These are phyloP conservation scores for Cicer pinnatifidum DNA, from an alignment of 306 rosid genomes.

Conservation along the genomic window DNA sequence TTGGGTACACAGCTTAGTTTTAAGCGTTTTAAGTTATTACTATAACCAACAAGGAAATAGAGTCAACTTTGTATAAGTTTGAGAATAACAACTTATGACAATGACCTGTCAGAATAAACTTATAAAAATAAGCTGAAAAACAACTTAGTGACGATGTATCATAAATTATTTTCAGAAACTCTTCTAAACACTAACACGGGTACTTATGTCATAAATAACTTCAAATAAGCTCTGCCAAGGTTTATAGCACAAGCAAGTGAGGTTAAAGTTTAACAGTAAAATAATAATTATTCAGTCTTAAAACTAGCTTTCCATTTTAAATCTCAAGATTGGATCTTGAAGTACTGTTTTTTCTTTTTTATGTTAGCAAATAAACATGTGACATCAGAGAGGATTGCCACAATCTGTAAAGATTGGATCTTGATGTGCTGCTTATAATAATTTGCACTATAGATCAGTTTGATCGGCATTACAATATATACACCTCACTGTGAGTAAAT, in stretches of 20 bases:
- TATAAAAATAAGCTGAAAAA: conserved; percentile 3
- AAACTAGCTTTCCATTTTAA: conserved; percentile 13
- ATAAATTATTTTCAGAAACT: too few species aligned
- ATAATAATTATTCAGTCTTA: background rate
- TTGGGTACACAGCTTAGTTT: background rate
- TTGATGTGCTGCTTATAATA: conserved; percentile 23
- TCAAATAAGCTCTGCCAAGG: background rate
- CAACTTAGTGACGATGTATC: background rate
- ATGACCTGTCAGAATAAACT: background rate
- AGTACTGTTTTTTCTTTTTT: background rate
- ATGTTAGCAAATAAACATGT: too few species aligned
- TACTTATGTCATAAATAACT: too few species aligned
- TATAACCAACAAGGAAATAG: background rate
- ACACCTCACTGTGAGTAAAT: background rate
- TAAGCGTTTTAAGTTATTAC: background rate
- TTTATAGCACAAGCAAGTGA: background rate
- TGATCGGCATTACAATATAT: background rate
- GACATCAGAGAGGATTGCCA: too few species aligned
- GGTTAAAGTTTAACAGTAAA: conserved; percentile 18
- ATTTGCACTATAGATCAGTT: conserved; percentile 16
- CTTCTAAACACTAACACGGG: background rate
- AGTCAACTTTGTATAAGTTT: background rate
- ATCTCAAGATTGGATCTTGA: background rate
- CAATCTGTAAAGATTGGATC: too few species aligned
- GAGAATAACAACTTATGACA: background rate